Base-by-base conservation (phyloP, 495 filamentous ascomycete species). In the Hypoxylon cercidicola region DNA sequence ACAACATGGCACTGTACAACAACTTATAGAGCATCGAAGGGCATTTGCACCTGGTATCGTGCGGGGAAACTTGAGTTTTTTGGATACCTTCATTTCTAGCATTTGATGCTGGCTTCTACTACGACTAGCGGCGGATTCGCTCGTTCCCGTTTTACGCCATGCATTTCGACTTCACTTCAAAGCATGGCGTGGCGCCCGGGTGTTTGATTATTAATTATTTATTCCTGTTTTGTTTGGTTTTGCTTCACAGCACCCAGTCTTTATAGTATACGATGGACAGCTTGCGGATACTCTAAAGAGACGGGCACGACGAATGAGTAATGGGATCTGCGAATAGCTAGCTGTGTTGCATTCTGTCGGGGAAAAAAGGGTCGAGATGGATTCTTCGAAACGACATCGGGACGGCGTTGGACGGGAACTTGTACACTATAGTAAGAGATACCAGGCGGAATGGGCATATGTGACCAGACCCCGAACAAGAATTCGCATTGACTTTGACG, bases 171-270 rank as follows among this genome's bases (percentile, higher is more conserved):
- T 72, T 65, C 40, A 44, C 49, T 63, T 66, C 66, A n/a, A 40
- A 46, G 68, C 71, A 74, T 74, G 71, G 69, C 66, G 62, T 59
- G 71, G 69, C 71, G 71, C 66, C 62, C 43, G 54, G 70, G 54
- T 55, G 61, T 51, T 62, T 35, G 52, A 70, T 64, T 21, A 62
- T 65, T 34, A n/a, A 50, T 53, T 50, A 13, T 41, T 16, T 41
- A 37, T 41, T 55, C 46, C 62, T 50, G 21, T 7, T 49, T 57
- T 37, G 28, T 61, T 50, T 60, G 8, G 43, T 44, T 53, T 3
- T 16, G 10, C 13, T 64, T 54, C 28, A 53, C 34, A 50, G 41
- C 51, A 53, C 19, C 25, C 18, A 9, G 7, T 39, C 46, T 32
- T 30, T 25, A 50, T 63, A 52, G 41, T 44, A 57, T 55, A 58